Conservation (phyloP, 805 yeast species). For the Nakazawaea peltata region DNA sequence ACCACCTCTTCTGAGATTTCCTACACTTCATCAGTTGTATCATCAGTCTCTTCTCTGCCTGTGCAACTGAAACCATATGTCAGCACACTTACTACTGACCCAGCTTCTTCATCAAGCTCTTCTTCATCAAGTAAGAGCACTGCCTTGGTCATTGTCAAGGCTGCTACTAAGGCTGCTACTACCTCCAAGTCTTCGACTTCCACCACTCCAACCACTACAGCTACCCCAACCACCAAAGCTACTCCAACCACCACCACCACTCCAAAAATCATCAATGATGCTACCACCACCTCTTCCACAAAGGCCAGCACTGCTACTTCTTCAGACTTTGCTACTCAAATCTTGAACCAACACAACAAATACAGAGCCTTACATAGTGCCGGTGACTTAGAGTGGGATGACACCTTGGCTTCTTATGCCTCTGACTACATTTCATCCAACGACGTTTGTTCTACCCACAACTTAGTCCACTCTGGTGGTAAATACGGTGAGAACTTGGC, state of each 20-base stretch:
- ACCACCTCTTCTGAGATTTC: too few species aligned
- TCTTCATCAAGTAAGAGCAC: too few species aligned
- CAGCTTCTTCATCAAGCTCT: slow-evolving; percentile 14
- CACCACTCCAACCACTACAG: slow-evolving; percentile 14
- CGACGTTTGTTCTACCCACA: slow-evolving; percentile 39
- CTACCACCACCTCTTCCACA: slow-evolving; percentile 9
- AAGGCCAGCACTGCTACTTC: slow-evolving; percentile 16
- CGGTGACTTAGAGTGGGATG: slow-evolving; percentile 46
- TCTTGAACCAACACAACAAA: slow-evolving; percentile 54
- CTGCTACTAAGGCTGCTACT: slow-evolving; percentile 13
- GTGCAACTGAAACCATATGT: background rate
- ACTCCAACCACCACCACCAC: slow-evolving; percentile 14
- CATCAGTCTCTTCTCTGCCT: background rate
- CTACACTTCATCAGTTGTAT: too few species aligned
- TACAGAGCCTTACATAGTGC: slow-evolving; percentile 49
- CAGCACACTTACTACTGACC: background rate
- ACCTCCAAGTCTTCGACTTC: slow-evolving; percentile 16
- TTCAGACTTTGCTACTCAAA: slow-evolving; percentile 27
- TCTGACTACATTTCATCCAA: slow-evolving; percentile 45
- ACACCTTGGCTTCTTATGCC: slow-evolving; percentile 45
- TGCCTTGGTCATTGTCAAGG: slow-evolving; percentile 15
- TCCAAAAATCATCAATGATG: slow-evolving; percentile 13
- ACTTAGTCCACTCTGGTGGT: slow-evolving; percentile 54
- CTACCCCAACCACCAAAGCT: slow-evolving; percentile 18
- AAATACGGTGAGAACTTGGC: slow-evolving; percentile 78